Conservation (phyloP, 2,329 filamentous ascomycete genomes). For the Nannizziopsis barbatae region DNA sequence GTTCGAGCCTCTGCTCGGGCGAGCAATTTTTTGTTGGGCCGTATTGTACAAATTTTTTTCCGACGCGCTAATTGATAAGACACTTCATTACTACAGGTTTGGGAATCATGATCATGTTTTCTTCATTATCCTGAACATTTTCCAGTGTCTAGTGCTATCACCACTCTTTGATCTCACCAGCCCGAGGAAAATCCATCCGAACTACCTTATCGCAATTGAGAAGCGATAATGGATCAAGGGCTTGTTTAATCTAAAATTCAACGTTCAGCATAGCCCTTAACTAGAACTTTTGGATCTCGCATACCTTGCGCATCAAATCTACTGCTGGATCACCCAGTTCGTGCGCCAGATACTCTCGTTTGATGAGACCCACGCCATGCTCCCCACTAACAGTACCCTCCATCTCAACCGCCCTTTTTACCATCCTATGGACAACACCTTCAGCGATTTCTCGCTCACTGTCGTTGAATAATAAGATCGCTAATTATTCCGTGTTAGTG, state of each 20-base stretch:
- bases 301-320: slow-evolving; percentile 53
- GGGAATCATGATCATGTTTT: too few relatives aligned
- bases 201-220: slow-evolving; percentile 56
- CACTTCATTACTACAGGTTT: too few relatives aligned
- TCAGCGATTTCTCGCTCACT: slow-evolving; percentile 46
- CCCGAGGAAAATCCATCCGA: slow-evolving; percentile 41
- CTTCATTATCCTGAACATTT: too few relatives aligned
- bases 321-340: slow-evolving; percentile 52
- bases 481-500: slow-evolving; percentile 23
- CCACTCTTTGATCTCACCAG: slow-evolving; percentile 41
- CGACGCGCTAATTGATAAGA: too few relatives aligned
- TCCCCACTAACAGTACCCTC: slow-evolving; percentile 64
- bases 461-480: slow-evolving; percentile 52
- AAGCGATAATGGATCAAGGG: slow-evolving; percentile 54
- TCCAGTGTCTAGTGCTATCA: slow-evolving; percentile 17
- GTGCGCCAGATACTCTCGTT: slow-evolving; percentile 53
- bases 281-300: slow-evolving; percentile 18
- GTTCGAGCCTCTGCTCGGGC: slow-evolving; percentile 12
- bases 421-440: slow-evolving; percentile 56
- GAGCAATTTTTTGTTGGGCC: neutral
- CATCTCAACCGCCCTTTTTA: slow-evolving; percentile 56
- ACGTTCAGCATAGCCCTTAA: slow-evolving; percentile 16
- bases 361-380: slow-evolving; percentile 59
- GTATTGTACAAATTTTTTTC: too few relatives aligned
- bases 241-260: slow-evolving; percentile 45